Base-by-base conservation (phyloP, 2,329 filamentous ascomycete species). In the Plenodomus tracheiphilus region DNA sequence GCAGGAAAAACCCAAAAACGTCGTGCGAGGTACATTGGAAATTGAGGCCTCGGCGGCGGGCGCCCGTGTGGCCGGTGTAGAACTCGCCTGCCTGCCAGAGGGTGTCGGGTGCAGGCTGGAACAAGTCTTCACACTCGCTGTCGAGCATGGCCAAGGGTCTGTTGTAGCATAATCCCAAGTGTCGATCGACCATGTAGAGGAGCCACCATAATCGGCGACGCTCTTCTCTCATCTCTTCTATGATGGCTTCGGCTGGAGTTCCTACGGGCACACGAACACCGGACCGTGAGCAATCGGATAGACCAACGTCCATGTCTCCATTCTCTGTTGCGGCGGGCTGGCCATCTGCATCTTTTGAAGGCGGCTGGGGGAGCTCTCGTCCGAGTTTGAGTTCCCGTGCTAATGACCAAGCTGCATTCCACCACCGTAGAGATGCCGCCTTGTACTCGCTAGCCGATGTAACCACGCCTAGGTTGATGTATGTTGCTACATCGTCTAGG, bases 171-270 rank as follows among this genome's bases (percentile, higher is more conserved):
- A 97, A 79, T 0, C 91, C 89, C 28, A 96, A 76, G 74, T 96
- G 92, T 36, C 92, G 54, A 44, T 85, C 92, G 39, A 94, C 88
- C 54, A 89, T 91, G 75, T 95, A 97, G 35, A 94, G 80, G 8
- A 96, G 80, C 92, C 92, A 97, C 92, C 92, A 97, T 54, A 94
- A 87, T 38, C 92, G 84, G 40, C 92, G 84, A 43, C 92, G 81
- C 68, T 97, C 92, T 72, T 97, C 92, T 45, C 89, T 85, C 70
- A 75, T 72, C 53, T 81, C 79, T 47, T 72, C 72, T 9, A 70
- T 54, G 5, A 74, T 52, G 4, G 69, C 68, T 45, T 63, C 62
- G n/a, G 65, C 50, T 6, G 75, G 66, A 18, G 66, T 63, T 37
- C 64, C 51, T 10, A 56, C 66, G 10, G 65, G 53, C 22, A 64